phyloP scores from a whole-genome alignment of 2,329 filamentous ascomycete species.

The Colletotrichum sidae region DNA sequence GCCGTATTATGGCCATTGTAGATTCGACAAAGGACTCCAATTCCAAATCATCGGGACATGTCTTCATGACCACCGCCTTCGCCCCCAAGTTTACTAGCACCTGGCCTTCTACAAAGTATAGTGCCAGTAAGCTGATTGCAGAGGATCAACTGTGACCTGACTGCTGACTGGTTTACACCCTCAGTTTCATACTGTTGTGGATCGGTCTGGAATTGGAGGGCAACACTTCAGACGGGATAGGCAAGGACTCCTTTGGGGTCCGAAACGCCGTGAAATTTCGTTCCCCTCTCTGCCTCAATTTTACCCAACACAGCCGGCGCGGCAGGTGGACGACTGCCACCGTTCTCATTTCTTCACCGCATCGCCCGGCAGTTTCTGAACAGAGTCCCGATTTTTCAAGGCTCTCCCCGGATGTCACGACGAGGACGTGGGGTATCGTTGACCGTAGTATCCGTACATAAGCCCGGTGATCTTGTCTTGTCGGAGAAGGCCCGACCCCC shows the following conservation, averaged over 20 bases:
- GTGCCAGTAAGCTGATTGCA: slow-evolving; percentile 28
- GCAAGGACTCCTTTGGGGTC: slow-evolving; percentile 18
- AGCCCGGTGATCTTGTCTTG: background rate
- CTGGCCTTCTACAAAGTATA: slow-evolving; percentile 6
- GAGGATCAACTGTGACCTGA: slow-evolving; percentile 2
- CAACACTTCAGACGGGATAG: slow-evolving; percentile 9
- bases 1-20: slow-evolving; percentile 4
- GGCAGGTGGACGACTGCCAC: background rate
- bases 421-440: slow-evolving; percentile 25
- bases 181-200: slow-evolving; percentile 14
- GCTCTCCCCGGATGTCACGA: slow-evolving; percentile 11
- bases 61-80: background rate
- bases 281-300: background rate
- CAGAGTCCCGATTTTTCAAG: slow-evolving; percentile 29
- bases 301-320: slow-evolving; percentile 10
- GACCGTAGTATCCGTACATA: background rate
- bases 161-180: slow-evolving; percentile 2
- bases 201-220: slow-evolving; percentile 19
- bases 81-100: slow-evolving; percentile 1
- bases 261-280: slow-evolving; percentile 3
- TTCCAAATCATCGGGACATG: slow-evolving; percentile 24
- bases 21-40: slow-evolving; percentile 2
- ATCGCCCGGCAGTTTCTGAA: slow-evolving; percentile 28
- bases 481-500: slow-evolving; percentile 3
- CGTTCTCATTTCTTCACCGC: slow-evolving; percentile 11